Evolutionary conservation across 2,329 filamentous ascomycete genomes (phyloP).

Genomic region (Nothomitra cinnamomea): DNA sequence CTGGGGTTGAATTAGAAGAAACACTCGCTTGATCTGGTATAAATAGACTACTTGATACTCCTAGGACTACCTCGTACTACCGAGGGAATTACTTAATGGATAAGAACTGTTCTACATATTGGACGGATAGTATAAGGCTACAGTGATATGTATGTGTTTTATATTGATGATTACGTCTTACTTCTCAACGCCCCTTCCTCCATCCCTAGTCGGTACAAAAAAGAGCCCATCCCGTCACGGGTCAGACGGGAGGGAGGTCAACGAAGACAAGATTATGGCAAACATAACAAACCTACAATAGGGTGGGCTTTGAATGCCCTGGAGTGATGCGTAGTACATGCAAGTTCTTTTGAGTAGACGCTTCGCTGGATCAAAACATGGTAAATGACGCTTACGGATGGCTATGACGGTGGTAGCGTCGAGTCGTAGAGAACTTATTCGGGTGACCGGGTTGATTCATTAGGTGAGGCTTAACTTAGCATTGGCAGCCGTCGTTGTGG

Average conservation of each 20-base stretch:
- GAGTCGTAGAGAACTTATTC: neutral
- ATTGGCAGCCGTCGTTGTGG: constrained; percentile 57
- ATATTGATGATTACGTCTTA: neutral
- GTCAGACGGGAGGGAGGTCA: neutral
- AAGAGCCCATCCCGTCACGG: neutral
- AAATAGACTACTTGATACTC: neutral
- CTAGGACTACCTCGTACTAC: neutral
- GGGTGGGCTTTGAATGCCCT: too few relatives aligned
- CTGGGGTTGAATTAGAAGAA: too few relatives aligned
- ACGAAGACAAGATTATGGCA: too few relatives aligned
- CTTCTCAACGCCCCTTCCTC: neutral
- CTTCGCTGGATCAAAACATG: too few relatives aligned
- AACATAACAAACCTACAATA: too few relatives aligned
- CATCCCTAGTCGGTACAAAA: neutral
- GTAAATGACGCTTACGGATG: too few relatives aligned
- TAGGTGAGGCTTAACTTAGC: constrained; percentile 26
- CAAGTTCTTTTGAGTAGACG: neutral
- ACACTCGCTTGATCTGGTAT: too few relatives aligned
- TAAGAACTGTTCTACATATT: too few relatives aligned
- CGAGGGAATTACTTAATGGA: neutral
- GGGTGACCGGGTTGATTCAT: neutral
- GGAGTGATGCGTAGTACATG: neutral
- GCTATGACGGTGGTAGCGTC: neutral
- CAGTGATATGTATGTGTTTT: too few relatives aligned
- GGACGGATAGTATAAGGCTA: too few relatives aligned